Base-by-base conservation (phyloP, 495 filamentous ascomycete genomes). In the Bombardia bombarda region DNA sequence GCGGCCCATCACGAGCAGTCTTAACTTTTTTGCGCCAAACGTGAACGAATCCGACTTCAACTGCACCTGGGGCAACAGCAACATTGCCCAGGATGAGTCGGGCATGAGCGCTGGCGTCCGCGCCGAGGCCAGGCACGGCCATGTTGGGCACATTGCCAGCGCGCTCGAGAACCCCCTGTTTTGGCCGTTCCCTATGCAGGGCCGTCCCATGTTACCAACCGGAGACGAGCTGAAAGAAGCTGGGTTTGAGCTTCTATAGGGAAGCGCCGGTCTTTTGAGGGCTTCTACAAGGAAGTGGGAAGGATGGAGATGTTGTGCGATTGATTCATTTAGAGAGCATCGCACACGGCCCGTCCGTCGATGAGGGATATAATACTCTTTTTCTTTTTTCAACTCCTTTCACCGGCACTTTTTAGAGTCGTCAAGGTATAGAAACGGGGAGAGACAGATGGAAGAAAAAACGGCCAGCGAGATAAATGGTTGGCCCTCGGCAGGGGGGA, bases 161-260 rank as follows among this genome's bases (percentile, higher is more conserved):
- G 46, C 50, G 34, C 32, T 57, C 26, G 65, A 71, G 33, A 71
- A 69, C 34, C 70, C 70, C 9, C 45, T 77, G 26, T 78, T 77
- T 21, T 75, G 70, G 69, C 70, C 70, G 1, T 77, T 77, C 46
- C 72, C 72, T 1, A 67, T 74, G 59, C 73, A 77, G 40, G 72
- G 71, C 2, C 55, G 68, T n/a, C 72, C 74, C 2, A 62, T 75
- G 43, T 37, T 78, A 41, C 66, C 64, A 5, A 60, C 53, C 19
- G 66, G 68, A 4, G 40, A 57, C 17, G 53, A 61, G 41, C 54
- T 76, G 38, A 62, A 69, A 45, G 57, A 67, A 24, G 63, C 65
- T 9, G 74, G 74, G 2, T 78, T 78, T 45, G 61, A 54, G 31
- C 44, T 62, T 22, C 39, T 72, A 8, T 45, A 46, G 28, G 12